Conservation (phyloP, 257 asterid species). For the Haberlea rhodopensis region DNA sequence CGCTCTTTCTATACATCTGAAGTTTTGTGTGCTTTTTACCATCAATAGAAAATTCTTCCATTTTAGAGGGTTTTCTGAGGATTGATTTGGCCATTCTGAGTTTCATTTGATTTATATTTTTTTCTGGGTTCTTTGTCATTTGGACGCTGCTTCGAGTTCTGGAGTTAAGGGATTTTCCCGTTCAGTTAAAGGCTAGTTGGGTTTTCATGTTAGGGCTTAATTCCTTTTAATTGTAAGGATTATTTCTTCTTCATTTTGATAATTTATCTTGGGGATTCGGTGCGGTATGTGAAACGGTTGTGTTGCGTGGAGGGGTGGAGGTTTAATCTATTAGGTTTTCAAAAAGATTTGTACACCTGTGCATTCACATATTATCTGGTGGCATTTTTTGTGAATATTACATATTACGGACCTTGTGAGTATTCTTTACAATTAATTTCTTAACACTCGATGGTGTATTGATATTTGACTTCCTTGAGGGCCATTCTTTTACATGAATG, state of each 20-base stretch:
- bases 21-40: constrained; percentile 22
- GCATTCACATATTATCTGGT: constrained; percentile 1
- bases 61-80: constrained; percentile 20
- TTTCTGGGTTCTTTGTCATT: constrained; percentile 14
- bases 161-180: constrained; percentile 26
- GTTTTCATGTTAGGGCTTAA: constrained; percentile 13
- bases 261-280: not conserved
- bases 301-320: constrained; percentile 22
- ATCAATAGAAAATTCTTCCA: constrained; percentile 11
- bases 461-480: constrained; percentile 4
- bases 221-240: not conserved
- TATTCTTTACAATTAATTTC: not conserved
- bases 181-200: constrained; percentile 27
- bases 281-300: constrained; percentile 15
- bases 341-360: not conserved
- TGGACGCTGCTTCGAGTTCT: constrained; percentile 22
- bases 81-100: constrained; percentile 18
- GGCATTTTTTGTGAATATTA: not conserved
- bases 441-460: not conserved
- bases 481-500: constrained; percentile 19
- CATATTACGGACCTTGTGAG: not conserved
- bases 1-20: constrained; percentile 19
- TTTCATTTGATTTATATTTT: constrained; percentile 21
- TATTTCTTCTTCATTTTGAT: not conserved
- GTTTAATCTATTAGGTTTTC: constrained; percentile 8